These are phyloP conservation scores for Haplosporangium sp. DNA, from an alignment of 371 early-diverging fungal species.

Conservation along the genomic window DNA sequence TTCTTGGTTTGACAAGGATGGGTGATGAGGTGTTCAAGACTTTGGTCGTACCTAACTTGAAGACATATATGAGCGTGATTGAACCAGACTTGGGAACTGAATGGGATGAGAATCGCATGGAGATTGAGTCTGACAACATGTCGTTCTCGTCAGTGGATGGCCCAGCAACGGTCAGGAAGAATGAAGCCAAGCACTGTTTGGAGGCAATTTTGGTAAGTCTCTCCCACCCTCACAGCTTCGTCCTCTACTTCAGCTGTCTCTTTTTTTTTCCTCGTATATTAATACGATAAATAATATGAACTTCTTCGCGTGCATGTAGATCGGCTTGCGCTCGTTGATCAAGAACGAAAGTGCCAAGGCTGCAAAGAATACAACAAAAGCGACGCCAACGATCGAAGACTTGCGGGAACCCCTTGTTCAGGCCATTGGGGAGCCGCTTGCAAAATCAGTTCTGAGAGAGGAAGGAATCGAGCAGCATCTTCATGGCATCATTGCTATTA, in stretches of 20 bases:
- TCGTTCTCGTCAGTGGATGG: slow-evolving; percentile 15
- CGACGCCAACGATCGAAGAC: slow-evolving; percentile 18
- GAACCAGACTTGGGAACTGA: slow-evolving; percentile 37
- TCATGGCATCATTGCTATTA: slow-evolving; percentile 20
- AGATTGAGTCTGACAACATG: slow-evolving; percentile 20
- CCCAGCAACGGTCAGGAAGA: slow-evolving; percentile 14
- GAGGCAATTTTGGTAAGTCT: slow-evolving; percentile 37
- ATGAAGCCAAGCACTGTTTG: slow-evolving; percentile 34
- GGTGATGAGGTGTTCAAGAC: slow-evolving; percentile 83
- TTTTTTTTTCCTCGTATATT: background rate
- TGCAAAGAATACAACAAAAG: background rate
- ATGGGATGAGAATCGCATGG: slow-evolving; percentile 28
- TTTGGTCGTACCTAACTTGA: slow-evolving; percentile 82
- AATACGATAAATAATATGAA: background rate
- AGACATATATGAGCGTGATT: slow-evolving; percentile 65
- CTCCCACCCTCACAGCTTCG: too few species aligned
- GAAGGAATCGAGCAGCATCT: slow-evolving; percentile 19
- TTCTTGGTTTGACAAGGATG: slow-evolving; percentile 81
- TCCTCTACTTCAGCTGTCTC: too few species aligned
- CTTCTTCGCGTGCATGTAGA: slow-evolving; percentile 8
- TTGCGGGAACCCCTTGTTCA: slow-evolving; percentile 33
- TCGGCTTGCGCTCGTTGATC: slow-evolving; percentile 33
- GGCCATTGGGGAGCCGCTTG: slow-evolving; percentile 29
- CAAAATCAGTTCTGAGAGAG: slow-evolving; percentile 17
- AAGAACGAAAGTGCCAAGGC: slow-evolving; percentile 32